These are phyloP conservation scores for Clavariopsis aquatica DNA, from an alignment of 495 filamentous ascomycete genomes.

Conservation along the genomic window DNA sequence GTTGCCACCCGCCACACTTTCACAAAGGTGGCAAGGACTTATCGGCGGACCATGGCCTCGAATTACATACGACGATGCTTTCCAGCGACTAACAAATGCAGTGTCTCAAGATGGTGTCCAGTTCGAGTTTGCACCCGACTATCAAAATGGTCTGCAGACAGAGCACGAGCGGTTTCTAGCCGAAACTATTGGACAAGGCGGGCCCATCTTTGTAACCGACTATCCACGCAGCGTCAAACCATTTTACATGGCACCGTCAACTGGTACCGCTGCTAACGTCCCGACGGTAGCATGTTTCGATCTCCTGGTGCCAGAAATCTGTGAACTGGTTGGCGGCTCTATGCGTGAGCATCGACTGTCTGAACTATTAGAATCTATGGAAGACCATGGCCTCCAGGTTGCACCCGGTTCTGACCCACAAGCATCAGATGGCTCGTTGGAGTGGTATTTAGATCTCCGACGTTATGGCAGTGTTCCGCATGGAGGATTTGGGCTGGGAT, in stretches of 20 bases:
- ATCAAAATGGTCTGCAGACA: constrained; percentile 76
- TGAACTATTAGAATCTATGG: constrained; percentile 73
- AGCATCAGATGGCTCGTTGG: constrained; percentile 49
- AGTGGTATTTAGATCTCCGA: constrained; percentile 94
- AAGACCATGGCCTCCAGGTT: constrained; percentile 55
- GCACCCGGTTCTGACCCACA: background rate
- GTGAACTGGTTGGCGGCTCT: constrained; percentile 89
- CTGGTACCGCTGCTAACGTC: constrained; percentile 32
- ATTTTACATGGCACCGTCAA: constrained; percentile 87
- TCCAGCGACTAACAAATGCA: constrained; percentile 65
- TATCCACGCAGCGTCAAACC: constrained; percentile 86
- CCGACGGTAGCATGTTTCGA: constrained; percentile 91
- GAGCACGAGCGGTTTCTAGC: constrained; percentile 95
- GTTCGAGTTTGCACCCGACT: constrained; percentile 68
- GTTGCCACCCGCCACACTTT: constrained; percentile 51
- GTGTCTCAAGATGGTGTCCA: constrained; percentile 49
- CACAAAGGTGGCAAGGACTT: constrained; percentile 70
- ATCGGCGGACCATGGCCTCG: constrained; percentile 69
- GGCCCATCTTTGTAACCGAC: constrained; percentile 88
- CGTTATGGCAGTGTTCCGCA: constrained; percentile 94
- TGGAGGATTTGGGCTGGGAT: constrained; percentile 92
- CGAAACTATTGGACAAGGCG: constrained; percentile 62
- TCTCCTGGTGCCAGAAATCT: constrained; percentile 83
- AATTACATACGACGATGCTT: constrained; percentile 81
- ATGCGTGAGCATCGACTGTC: constrained; percentile 85